Base-by-base conservation (phyloP, 2,329 filamentous ascomycete genomes). In the Aspergillus sp. region DNA sequence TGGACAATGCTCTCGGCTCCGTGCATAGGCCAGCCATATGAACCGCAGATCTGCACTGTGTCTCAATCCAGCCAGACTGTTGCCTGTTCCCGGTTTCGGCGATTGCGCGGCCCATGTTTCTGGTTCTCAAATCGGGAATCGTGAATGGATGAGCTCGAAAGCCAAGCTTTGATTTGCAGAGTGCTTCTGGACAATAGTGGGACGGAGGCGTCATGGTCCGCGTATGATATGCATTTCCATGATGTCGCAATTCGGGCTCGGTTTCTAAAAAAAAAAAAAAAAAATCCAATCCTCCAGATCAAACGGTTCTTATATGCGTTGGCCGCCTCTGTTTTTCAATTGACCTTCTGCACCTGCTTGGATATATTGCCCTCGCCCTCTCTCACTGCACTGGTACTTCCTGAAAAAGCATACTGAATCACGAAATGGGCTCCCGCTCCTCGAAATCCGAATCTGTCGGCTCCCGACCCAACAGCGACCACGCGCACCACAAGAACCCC, bases 401-500 rank as follows among this genome's bases (percentile, higher is more conserved):
- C n/a, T 11, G 8, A 12, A 27, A 19, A 20, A 8, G 15, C 15
- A 10, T 34, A 19, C 8, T 6, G 13, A 8, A 28, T 5, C 10
- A 30, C 19, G 42, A 8, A 30, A 52, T 52, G 49, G 16, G 30
- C 14, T 37, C 44, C 12, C 34, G 44, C 28, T 17, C 42, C 7
- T 47, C 49, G 13, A 42, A 40, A 22, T 41, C 40, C 19, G 45
- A 42, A 29, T 52, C 49, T 3, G 35, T 51, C 17, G 26, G 45
- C 14, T 50, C 45, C n/a, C 36, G 43, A 3, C 40, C 47, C n/a
- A n/a, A n/a, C n/a, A n/a, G n/a, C 5, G 42, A 41, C 34, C 43
- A 37, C 16, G 47, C 37, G 24, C 32, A 41, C 34, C 43, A 37
- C 16, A 49, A 40, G 24, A 36, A 48, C 30, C 43, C 35, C 4